Evolutionary conservation across 805 yeast species (phyloP).

Genomic region (Yamadazyma tumulicola): DNA sequence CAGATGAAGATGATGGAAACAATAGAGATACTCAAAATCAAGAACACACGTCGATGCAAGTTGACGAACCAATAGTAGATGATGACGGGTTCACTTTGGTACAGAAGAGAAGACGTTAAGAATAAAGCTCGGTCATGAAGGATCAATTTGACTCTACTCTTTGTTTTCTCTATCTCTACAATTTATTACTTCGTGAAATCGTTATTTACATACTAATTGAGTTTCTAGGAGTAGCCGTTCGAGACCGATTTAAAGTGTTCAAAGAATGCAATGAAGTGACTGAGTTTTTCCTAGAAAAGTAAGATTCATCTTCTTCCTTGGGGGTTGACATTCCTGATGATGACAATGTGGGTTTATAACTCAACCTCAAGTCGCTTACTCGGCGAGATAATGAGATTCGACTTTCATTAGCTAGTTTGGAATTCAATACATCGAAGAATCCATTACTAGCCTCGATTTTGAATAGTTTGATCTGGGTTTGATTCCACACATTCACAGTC

Average conservation of each 20-base stretch:
- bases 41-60: conserved; percentile 29
- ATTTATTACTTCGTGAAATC: too few relatives aligned
- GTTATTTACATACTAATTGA: conserved; percentile 23
- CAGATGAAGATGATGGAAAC: conserved; percentile 24
- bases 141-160: too few relatives aligned
- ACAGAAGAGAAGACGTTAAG: conserved; percentile 37
- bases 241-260: conserved; percentile 36
- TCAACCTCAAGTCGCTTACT: conserved; percentile 41
- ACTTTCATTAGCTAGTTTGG: conserved; percentile 9
- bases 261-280: conserved; percentile 37
- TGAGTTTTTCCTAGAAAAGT: conserved; percentile 23
- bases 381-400: conserved; percentile 46
- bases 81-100: conserved; percentile 95
- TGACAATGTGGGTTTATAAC: conserved; percentile 24
- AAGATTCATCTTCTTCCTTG: conserved; percentile 28
- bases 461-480: conserved; percentile 50
- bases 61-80: conserved; percentile 68
- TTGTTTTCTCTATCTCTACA: too few relatives aligned
- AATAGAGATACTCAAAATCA: conserved; percentile 18
- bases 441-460: conserved; percentile 28
- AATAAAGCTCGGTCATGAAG: conserved; percentile 3
- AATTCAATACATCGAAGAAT: conserved; percentile 17
- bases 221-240: conserved; percentile 32
- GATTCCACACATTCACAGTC: conserved; percentile 49
- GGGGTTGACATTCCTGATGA: conserved; percentile 21